phyloP scores from a whole-genome alignment of 345 rosid species.

The Salix dunnii region DNA sequence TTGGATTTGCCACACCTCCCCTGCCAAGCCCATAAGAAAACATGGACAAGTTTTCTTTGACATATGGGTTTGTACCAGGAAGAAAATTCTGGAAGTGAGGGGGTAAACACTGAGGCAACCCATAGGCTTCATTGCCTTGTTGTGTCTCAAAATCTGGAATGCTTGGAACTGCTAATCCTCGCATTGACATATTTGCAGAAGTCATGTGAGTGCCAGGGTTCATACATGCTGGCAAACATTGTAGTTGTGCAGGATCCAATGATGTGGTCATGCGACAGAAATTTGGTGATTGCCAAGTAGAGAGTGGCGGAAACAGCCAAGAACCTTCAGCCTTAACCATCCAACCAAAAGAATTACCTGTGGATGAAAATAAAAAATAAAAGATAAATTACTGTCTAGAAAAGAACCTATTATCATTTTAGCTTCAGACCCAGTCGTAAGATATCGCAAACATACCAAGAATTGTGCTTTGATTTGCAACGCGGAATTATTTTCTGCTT shows the following conservation, averaged over 20 bases:
- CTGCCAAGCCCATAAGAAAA: slow-evolving; percentile 23
- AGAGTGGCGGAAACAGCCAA: slow-evolving; percentile 31
- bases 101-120: slow-evolving; percentile 40
- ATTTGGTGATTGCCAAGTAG: slow-evolving; percentile 34
- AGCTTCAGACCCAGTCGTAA: neutral
- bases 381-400: neutral
- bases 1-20: slow-evolving; percentile 26
- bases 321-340: slow-evolving; percentile 34
- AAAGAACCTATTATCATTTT: neutral
- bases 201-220: slow-evolving; percentile 27
- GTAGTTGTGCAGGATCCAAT: slow-evolving; percentile 34
- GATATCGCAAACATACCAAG: slow-evolving; percentile 38
- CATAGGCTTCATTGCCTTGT: slow-evolving; percentile 36
- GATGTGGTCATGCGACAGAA: slow-evolving; percentile 48
- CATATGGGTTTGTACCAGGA: slow-evolving; percentile 28
- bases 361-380: neutral
- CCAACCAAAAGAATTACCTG: slow-evolving; percentile 36
- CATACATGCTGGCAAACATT: slow-evolving; percentile 42
- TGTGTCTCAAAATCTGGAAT: slow-evolving; percentile 35
- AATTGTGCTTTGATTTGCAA: slow-evolving; percentile 27
- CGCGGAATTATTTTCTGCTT: slow-evolving; percentile 33
- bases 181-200: slow-evolving; percentile 37
- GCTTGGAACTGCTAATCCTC: slow-evolving; percentile 32
- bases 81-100: slow-evolving; percentile 35
- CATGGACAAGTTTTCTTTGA: slow-evolving; percentile 30